These are phyloP conservation scores for Puccinia brachypodii DNA, from an alignment of 1,284 basidiomycete species.

Conservation along the genomic window DNA sequence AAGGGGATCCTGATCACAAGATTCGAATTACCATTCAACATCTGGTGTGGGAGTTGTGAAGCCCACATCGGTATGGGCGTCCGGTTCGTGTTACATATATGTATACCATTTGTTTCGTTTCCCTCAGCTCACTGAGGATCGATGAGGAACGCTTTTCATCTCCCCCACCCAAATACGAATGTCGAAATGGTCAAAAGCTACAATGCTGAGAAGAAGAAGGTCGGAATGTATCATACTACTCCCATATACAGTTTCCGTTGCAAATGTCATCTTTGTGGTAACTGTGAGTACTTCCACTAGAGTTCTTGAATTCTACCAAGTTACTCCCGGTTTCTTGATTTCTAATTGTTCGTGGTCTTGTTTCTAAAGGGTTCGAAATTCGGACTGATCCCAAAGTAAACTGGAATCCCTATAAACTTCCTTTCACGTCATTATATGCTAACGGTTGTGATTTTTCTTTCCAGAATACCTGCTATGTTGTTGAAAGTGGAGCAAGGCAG, in stretches of 20 bases:
- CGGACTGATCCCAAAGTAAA: conserved; percentile 89
- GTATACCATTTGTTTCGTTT: no score
- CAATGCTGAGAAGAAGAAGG: conserved; percentile 96
- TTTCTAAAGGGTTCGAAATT: conserved; percentile 75
- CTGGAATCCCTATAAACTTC: background rate
- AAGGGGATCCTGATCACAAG: conserved; percentile 90
- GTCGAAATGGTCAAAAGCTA: conserved; percentile 64
- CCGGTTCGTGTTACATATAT: conserved; percentile 24
- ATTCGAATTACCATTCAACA: conserved; percentile 92
- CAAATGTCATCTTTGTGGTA: conserved; percentile 90
- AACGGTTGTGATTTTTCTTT: background rate
- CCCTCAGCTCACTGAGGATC: conserved; percentile 12
- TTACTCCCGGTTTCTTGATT: background rate
- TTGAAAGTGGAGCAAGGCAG: conserved; percentile 79
- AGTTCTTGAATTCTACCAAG: background rate
- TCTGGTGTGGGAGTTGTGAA: conserved; percentile 93
- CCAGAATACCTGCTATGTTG: conserved; percentile 92
- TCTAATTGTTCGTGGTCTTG: background rate
- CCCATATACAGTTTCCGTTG: conserved; percentile 92
- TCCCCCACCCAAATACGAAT: background rate
- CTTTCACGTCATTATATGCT: no score
- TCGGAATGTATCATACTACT: conserved; percentile 91
- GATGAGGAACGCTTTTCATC: conserved; percentile 2
- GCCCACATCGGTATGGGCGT: conserved; percentile 95
- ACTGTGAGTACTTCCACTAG: conserved; percentile 59